phyloP scores from a whole-genome alignment of 2,329 filamentous ascomycete genomes.

The Aspergillus neotritici region DNA sequence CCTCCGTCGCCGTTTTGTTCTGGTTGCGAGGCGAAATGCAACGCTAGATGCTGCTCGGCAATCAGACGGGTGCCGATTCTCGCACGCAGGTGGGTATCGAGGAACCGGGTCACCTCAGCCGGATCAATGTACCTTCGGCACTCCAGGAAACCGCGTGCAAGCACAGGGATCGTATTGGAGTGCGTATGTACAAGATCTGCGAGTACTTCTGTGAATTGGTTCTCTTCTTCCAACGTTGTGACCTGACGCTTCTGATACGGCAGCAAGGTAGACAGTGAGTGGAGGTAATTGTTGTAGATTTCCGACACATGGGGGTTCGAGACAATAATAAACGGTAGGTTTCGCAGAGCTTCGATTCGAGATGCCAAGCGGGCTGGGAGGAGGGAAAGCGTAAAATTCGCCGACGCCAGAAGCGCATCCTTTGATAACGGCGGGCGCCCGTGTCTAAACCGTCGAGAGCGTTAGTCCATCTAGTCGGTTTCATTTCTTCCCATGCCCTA shows the following conservation, averaged over 20 bases:
- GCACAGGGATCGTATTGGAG: slow-evolving; percentile 84
- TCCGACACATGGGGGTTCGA: slow-evolving; percentile 92
- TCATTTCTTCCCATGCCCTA: neutral
- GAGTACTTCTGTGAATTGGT: slow-evolving; percentile 84
- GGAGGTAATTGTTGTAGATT: slow-evolving; percentile 94
- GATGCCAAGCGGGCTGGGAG: slow-evolving; percentile 88
- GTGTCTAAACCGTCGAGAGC: slow-evolving; percentile 42
- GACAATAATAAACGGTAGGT: slow-evolving; percentile 94
- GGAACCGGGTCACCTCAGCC: slow-evolving; percentile 76
- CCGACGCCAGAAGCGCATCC: slow-evolving; percentile 75
- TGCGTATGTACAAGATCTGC: slow-evolving; percentile 95
- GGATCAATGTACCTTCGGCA: slow-evolving; percentile 84
- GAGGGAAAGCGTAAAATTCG: slow-evolving; percentile 91
- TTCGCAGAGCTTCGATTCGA: slow-evolving; percentile 86
- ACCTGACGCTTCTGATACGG: slow-evolving; percentile 73
- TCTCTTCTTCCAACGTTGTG: slow-evolving; percentile 75
- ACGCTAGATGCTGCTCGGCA: slow-evolving; percentile 91
- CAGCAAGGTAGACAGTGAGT: slow-evolving; percentile 83
- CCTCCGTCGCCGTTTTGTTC: slow-evolving; percentile 52
- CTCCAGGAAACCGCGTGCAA: slow-evolving; percentile 89
- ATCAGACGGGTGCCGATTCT: slow-evolving; percentile 91
- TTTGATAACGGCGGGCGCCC: slow-evolving; percentile 80
- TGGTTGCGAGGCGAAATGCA: slow-evolving; percentile 71
- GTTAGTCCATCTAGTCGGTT: too few relatives aligned
- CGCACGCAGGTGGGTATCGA: slow-evolving; percentile 89